Evolutionary conservation across 106 monocot species (phyloP), one percentile per base, ranked within the genome.

Genomic region (Acorus calamus): DNA sequence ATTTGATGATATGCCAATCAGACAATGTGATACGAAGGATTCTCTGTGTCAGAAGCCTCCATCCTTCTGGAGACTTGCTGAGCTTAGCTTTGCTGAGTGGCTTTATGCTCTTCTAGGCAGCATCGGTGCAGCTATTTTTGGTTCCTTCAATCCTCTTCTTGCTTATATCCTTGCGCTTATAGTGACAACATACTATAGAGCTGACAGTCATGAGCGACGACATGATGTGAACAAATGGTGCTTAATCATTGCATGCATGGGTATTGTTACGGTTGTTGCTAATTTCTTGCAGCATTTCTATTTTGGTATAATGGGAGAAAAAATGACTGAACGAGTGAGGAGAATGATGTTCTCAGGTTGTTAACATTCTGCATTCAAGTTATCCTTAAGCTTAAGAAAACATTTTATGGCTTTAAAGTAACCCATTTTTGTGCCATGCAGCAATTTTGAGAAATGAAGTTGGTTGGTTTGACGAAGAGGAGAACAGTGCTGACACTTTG

Each of bases 271-370:
- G 53, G 92, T 99, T 48, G 52, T 99, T 66, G 98, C 92, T 44
- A 99, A 99, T 69, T 92, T 92, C 73, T 77, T 99, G 77, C 98
- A 99, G 72, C 98, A 99, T 64, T 99, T 99, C 73, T 99, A 99
- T 81, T 99, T 99, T 81, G 98, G 98, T 63, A 99, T 99, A 68
- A 99, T 99, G 98, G 98, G 98, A 11, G 98, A 98, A 68, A 99
- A 99, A 59, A 99, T 99, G 98, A 99, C 98, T 0, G 98, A 98
- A 55, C 80, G 98, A 60, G 77, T 98, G 47, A 76, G 98, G 68
- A 83, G 98, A 56, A 99, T 99, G 98, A 99, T 99, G 98, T 99
- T 99, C 63, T 99, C 92, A 77, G 98, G 98, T 99, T 74, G 74
- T 53, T 73, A 11, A 46, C 13, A 5, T 7, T 63, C 68, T 69